Evolutionary conservation across 768 basidiomycete genomes (phyloP).

Genomic region (Phanerodontia chrysosporium): DNA sequence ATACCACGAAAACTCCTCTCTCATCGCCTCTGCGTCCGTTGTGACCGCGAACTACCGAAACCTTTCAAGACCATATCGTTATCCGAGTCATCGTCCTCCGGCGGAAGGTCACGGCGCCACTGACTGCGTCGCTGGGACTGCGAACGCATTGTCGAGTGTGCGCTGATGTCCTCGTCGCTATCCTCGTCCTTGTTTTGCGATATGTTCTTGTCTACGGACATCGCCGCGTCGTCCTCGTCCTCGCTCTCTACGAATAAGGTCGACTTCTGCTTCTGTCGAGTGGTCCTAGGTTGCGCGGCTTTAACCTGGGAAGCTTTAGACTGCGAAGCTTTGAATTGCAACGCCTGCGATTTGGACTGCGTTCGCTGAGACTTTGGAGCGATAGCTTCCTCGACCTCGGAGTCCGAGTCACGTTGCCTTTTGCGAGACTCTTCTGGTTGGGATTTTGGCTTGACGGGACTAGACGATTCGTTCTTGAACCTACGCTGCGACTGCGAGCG

Average conservation of each 20-base stretch:
- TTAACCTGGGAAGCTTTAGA: too few relatives aligned
- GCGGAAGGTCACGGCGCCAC: constrained; percentile 26
- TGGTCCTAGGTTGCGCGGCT: too few relatives aligned
- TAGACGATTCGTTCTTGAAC: neutral
- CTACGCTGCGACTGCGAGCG: neutral
- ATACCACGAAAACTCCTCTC: neutral
- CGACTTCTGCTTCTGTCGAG: too few relatives aligned
- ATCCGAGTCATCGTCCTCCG: constrained; percentile 62
- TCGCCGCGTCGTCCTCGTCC: neutral
- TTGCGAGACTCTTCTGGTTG: neutral
- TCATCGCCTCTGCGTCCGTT: neutral
- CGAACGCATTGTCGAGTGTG: neutral
- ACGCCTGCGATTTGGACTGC: neutral
- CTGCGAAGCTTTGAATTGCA: too few relatives aligned
- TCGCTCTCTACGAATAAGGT: constrained; percentile 1
- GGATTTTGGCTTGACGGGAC: neutral
- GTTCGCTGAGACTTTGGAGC: neutral
- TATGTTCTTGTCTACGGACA: neutral
- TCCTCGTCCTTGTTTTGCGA: constrained; percentile 6
- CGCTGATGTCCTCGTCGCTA: neutral
- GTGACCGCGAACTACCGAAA: constrained; percentile 29
- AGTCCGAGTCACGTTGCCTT: neutral
- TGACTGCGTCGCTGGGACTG: constrained; percentile 3
- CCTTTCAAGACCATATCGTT: constrained; percentile 70
- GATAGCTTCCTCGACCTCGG: neutral